These are phyloP conservation scores for Phaffia tasmanica DNA, from an alignment of 768 basidiomycete species.

Conservation along the genomic window DNA sequence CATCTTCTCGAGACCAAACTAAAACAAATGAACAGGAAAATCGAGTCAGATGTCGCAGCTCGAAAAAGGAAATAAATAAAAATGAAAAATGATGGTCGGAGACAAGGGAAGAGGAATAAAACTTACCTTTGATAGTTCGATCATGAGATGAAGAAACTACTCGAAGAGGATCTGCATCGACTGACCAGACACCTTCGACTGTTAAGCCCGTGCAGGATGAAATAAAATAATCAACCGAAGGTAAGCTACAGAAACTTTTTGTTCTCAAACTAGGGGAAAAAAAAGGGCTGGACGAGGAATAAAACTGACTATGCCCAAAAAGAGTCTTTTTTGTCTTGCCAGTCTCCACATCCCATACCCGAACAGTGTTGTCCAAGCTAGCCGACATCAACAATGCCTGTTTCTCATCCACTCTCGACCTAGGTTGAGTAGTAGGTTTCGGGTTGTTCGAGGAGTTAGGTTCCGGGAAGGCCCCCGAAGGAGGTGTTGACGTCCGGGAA, in stretches of 20 bases:
- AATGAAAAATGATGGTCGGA: slow-evolving; percentile 9
- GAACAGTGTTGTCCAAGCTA: slow-evolving; percentile 88
- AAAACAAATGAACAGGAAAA: slow-evolving; percentile 37
- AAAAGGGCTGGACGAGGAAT: neutral
- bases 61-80: slow-evolving; percentile 8
- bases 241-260: slow-evolving; percentile 46
- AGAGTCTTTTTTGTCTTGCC: slow-evolving; percentile 67
- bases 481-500: slow-evolving; percentile 27
- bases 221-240: neutral
- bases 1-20: slow-evolving; percentile 91
- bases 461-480: neutral
- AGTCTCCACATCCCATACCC: slow-evolving; percentile 86
- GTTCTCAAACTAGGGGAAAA: neutral
- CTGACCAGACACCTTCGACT: slow-evolving; percentile 92
- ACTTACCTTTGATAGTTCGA: slow-evolving; percentile 82
- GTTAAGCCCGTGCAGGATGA: neutral
- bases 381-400: slow-evolving; percentile 64
- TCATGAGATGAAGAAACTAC: slow-evolving; percentile 90
- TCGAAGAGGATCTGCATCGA: slow-evolving; percentile 74
- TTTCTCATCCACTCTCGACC: slow-evolving; percentile 29
- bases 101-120: slow-evolving; percentile 17
- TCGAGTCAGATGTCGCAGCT: slow-evolving; percentile 10
- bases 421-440: neutral
- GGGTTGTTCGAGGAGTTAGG: neutral
- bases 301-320: slow-evolving; percentile 50